A percentile compares a stretch with the other conserved stretches of the same genome.
These are phyloP conservation scores for Cephalotrichum gorgonifer DNA, from an alignment of 2,329 filamentous ascomycete genomes.

Conservation along the genomic window DNA sequence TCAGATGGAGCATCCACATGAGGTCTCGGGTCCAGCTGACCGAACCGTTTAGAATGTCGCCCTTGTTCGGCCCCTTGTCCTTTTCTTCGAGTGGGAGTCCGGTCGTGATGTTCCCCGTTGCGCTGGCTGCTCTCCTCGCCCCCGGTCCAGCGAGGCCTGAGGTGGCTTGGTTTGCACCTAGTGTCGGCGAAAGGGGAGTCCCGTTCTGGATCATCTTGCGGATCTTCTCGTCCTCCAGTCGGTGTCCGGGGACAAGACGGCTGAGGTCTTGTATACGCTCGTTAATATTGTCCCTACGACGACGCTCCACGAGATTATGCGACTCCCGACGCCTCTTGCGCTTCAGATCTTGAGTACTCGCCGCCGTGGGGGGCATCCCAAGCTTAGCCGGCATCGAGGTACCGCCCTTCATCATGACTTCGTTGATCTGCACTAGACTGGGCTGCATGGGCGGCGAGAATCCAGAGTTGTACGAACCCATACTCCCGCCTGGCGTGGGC, in stretches of 20 bases:
- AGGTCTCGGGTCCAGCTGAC: constrained; percentile 96
- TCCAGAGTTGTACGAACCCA: constrained; percentile 80
- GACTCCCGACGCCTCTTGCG: constrained; percentile 83
- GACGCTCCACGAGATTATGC: constrained; percentile 91
- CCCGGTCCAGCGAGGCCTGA: constrained; percentile 79
- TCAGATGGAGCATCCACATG: constrained; percentile 91
- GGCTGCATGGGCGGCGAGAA: constrained; percentile 72
- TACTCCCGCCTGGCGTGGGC: constrained; percentile 66
- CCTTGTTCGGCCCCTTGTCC: constrained; percentile 97
- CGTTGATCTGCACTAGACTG: constrained; percentile 68
- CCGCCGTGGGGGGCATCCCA: constrained; percentile 32
- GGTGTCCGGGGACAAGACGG: constrained; percentile 81
- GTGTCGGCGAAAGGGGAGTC: constrained; percentile 74
- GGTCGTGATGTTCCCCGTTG: constrained; percentile 75
- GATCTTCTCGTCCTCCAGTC: constrained; percentile 93
- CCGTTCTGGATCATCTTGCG: constrained; percentile 91
- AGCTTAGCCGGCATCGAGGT: constrained; percentile 88
- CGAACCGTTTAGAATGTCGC: constrained; percentile 92
- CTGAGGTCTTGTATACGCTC: constrained; percentile 96
- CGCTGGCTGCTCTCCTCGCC: constrained; percentile 65
- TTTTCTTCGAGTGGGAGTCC: constrained; percentile 92
- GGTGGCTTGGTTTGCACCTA: constrained; percentile 70
- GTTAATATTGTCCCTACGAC: constrained; percentile 95
- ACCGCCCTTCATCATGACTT: constrained; percentile 79
- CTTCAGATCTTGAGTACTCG: constrained; percentile 88